Evolutionary conservation across 2,329 filamentous ascomycete species (phyloP).

Genomic region (Sclerotinia subarctica): DNA sequence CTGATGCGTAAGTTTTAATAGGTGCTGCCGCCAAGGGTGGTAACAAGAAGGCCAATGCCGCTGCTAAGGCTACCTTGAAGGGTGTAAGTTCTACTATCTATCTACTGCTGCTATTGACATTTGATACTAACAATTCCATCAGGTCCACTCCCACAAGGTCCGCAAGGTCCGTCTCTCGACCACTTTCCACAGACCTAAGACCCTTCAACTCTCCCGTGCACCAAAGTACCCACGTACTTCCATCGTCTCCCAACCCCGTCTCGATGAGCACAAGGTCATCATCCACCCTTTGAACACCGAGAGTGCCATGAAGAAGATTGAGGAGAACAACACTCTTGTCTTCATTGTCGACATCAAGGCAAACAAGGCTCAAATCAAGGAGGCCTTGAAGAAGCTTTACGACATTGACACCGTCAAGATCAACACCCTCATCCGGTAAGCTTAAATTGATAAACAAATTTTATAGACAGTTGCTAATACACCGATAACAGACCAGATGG

Average conservation of each 20-base stretch:
- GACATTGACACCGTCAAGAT: conserved; percentile 98
- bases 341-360: conserved; percentile 97
- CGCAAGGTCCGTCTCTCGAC: conserved; percentile 89
- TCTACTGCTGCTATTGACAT: conserved; percentile 42
- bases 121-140: conserved; percentile 34
- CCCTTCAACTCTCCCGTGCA: conserved; percentile 80
- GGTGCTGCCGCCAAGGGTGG: conserved; percentile 54
- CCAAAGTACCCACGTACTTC: conserved; percentile 98
- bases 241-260: conserved; percentile 80
- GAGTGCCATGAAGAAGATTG: conserved; percentile 99
- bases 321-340: conserved; percentile 99
- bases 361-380: conserved; percentile 99
- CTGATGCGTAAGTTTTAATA: conserved; percentile 60
- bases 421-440: conserved; percentile 96
- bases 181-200: conserved; percentile 98
- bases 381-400: conserved; percentile 97
- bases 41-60: conserved; percentile 84
- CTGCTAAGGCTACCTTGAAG: conserved; percentile 93
- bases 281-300: conserved; percentile 99
- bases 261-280: conserved; percentile 97
- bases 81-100: conserved; percentile 65
- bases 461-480: conserved; percentile 25
- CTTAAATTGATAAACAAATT: conserved; percentile 21
- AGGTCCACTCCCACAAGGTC: conserved; percentile 78
- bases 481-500: conserved; percentile 71